Percentiles rank a stretch among this genome's conserved stretches.
These are phyloP conservation scores for Trametes cubensis DNA, from an alignment of 768 basidiomycete species.

Conservation along the genomic window DNA sequence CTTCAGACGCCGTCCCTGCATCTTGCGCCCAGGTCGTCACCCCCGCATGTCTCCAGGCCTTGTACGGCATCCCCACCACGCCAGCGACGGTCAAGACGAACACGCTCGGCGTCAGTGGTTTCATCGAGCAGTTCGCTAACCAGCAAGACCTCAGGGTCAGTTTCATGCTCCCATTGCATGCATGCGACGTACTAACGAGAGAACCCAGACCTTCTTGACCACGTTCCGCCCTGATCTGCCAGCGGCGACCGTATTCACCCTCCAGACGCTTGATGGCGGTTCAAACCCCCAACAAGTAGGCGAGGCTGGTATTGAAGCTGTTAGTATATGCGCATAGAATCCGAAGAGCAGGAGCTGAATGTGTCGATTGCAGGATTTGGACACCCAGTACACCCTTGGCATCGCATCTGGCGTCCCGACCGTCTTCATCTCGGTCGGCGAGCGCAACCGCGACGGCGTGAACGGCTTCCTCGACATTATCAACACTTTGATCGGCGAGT, in stretches of 20 bases:
- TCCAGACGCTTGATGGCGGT: slow-evolving; percentile 36
- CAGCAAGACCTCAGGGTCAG: slow-evolving; percentile 33
- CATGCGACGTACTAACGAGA: slow-evolving; percentile 41
- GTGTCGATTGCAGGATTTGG: slow-evolving; percentile 36
- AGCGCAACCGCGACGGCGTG: slow-evolving; percentile 23
- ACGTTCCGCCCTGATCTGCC: slow-evolving; percentile 30
- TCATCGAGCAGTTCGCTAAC: slow-evolving; percentile 38
- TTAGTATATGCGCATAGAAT: slow-evolving; percentile 6
- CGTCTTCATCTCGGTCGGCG: slow-evolving; percentile 21
- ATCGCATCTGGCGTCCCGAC: slow-evolving; percentile 14
- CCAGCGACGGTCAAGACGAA: slow-evolving; percentile 31
- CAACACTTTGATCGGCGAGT: slow-evolving; percentile 49
- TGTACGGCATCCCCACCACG: slow-evolving; percentile 42
- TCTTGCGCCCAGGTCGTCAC: slow-evolving; percentile 33
- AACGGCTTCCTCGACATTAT: slow-evolving; percentile 50
- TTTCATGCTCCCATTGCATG: not conserved
- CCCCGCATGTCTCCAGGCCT: slow-evolving; percentile 37
- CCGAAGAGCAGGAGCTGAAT: not conserved
- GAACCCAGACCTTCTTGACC: slow-evolving; percentile 32
- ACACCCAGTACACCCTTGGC: slow-evolving; percentile 21
- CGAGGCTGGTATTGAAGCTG: slow-evolving; percentile 37
- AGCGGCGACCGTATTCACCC: slow-evolving; percentile 28
- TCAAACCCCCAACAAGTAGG: slow-evolving; percentile 28
- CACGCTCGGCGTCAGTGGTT: slow-evolving; percentile 37
- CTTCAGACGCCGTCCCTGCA: slow-evolving; percentile 29